Evolutionary conservation across 306 rosid genomes (phyloP), one percentile per base, ranked within the genome.

Genomic region (Pachyrhizus erosus): DNA sequence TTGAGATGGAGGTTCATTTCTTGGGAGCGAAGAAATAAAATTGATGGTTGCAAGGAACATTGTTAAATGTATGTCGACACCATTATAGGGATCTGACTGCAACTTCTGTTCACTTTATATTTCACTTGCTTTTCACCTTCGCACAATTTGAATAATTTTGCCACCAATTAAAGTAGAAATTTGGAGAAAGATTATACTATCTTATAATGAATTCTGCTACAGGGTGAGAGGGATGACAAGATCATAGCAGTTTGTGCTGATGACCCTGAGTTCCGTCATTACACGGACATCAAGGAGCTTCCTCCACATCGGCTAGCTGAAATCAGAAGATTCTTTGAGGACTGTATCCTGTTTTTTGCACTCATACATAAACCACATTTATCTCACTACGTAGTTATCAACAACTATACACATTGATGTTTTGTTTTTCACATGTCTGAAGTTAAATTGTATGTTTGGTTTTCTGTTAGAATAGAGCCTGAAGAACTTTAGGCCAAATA

Each of bases 201-300:
- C 54, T 40, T 39, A 48, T 70, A 58, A 68, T 34, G 26, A 51
- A 65, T 76, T 77, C 55, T 84, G 77, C 58, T 88, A 72, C 87
- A 96, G 97, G 99, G 99, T 40, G 99, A 96, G 84, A 92, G 85
- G 85, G 99, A 96, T 96, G 99, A 96, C 91, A 96, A 96, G 80
- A 96, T 96, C 73, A 96, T 96, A 82, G 99, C 99, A 66, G 99
- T 96, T 46, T 96, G 99, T 82, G 98, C 97, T 24, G 98, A 96
- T 78, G 99, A 93, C 86, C 99, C 98, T 7, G 98, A 93, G 86
- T 96, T 85, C 75, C 96, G 94, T 69, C 98, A 96, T 64, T 91
- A 88, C 89, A 88, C 20, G 1, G 97, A 93, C 86, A 92, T 93
- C 91, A 91, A 90, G 75, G 94, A 93, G 83, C 88, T 96, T 87